These are phyloP conservation scores for Colletotrichum tamarilloi DNA, from an alignment of 2,329 filamentous ascomycete genomes.

Conservation along the genomic window DNA sequence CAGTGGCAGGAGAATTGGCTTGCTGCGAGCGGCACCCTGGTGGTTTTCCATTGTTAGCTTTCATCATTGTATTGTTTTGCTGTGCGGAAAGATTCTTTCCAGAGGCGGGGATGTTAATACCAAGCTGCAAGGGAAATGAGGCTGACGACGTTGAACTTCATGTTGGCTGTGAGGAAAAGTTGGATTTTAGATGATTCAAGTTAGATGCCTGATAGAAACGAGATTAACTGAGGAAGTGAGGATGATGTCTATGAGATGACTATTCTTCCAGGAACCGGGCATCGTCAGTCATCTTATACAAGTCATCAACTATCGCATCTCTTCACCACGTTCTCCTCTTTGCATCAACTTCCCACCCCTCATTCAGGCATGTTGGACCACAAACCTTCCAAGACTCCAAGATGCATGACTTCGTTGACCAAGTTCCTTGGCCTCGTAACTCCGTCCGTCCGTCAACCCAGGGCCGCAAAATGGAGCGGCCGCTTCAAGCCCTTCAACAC, in stretches of 20 bases:
- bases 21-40: background rate
- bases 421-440: background rate
- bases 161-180: background rate
- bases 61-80: background rate
- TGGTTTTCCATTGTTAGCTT: background rate
- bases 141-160: slow-evolving; percentile 7
- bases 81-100: background rate
- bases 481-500: too few species aligned
- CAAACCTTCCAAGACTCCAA: background rate
- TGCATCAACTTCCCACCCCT: background rate
- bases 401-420: background rate
- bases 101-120: background rate
- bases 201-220: background rate
- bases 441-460: too few species aligned
- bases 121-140: background rate
- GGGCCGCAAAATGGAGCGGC: too few species aligned
- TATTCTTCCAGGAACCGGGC: background rate
- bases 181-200: too few species aligned
- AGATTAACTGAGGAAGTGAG: background rate
- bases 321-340: background rate
- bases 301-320: background rate
- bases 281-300: background rate
- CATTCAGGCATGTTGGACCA: background rate
- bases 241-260: background rate
- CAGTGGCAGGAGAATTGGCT: background rate